Evolutionary conservation across 2,329 filamentous ascomycete species (phyloP), one percentile per base, ranked within the genome.

Genomic region (Chrysoporthe deuterocubensis): DNA sequence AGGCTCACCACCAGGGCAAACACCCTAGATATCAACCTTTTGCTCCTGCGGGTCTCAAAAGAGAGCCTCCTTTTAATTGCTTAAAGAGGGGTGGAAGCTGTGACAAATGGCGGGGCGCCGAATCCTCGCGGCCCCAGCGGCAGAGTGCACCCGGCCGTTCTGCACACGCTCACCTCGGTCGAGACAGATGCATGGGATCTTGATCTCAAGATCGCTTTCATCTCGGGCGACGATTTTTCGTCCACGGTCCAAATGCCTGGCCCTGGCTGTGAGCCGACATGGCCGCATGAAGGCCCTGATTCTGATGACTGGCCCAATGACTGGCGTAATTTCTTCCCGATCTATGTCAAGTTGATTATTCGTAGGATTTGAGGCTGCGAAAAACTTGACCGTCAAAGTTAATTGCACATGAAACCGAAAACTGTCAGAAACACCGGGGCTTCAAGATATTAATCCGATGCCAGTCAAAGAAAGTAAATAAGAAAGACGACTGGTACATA

Each of bases 191-290:
- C 32, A 18, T 37, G 37, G 1, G 32, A 32, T 11, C 43, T 44
- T 21, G 37, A 61, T 43, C 43, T 61, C 16, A 61, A 61, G 58
- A 5, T 61, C 26, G 58, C 42, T 8, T 21, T 37, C 43, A 14
- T 61, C 42, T 37, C 32, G 6, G 58, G 58, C 21, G 58, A 61
- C 58, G 43, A 61, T 32, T 57, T 32, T 44, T 52, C 44, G 13
- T 58, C 21, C 48, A 18, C 7, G 46, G 56, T 58, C 57, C 11
- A 43, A 70, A 32, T 66, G 79, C 46, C n/a, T 63, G 61, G 61
- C 43, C 42, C 1, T 63, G 61, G 61, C 61, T 63, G 18, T 44
- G 34, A 8, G 21, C 61, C 37, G 4, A 50, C n/a, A 40, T 63
- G 43, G 54, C 9, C 43, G 34, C 13, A 7, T 63, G 4, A 63